A percentile compares a stretch with the other conserved stretches of the same genome.
Conservation (phyloP, 768 basidiomycete genomes). For the Russula emetica region DNA sequence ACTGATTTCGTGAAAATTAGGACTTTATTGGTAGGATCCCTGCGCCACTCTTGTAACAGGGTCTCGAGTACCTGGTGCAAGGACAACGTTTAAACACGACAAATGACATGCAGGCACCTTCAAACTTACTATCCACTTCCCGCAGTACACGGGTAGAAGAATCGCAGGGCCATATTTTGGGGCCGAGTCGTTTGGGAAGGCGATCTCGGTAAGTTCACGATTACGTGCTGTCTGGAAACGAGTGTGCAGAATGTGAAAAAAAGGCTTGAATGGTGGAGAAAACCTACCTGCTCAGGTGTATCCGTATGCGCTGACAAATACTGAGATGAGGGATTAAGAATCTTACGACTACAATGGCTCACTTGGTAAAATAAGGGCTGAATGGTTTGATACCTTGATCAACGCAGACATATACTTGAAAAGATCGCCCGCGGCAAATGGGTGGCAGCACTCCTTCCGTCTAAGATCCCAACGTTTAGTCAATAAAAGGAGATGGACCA, state of each 20-base stretch:
- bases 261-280: neutral
- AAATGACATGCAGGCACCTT: neutral
- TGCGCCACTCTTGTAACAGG: slow-evolving; percentile 62
- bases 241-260: neutral
- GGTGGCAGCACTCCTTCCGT: slow-evolving; percentile 56
- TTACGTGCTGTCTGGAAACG: slow-evolving; percentile 46
- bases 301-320: slow-evolving; percentile 55
- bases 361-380: slow-evolving; percentile 84
- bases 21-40: slow-evolving; percentile 73
- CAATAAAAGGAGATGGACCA: neutral
- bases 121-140: slow-evolving; percentile 72
- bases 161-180: slow-evolving; percentile 63
- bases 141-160: slow-evolving; percentile 64
- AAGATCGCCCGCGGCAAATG: slow-evolving; percentile 46
- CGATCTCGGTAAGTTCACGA: slow-evolving; percentile 56
- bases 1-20: slow-evolving; percentile 92
- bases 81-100: neutral
- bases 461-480: slow-evolving; percentile 39
- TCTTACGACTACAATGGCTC: slow-evolving; percentile 6
- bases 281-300: slow-evolving; percentile 58
- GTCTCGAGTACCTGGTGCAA: slow-evolving; percentile 59
- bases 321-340: neutral
- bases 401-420: slow-evolving; percentile 79
- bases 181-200: slow-evolving; percentile 53
- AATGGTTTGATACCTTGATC: slow-evolving; percentile 85